These are phyloP conservation scores for Sphagnurus paluster DNA, from an alignment of 1,284 basidiomycete genomes.

Conservation along the genomic window DNA sequence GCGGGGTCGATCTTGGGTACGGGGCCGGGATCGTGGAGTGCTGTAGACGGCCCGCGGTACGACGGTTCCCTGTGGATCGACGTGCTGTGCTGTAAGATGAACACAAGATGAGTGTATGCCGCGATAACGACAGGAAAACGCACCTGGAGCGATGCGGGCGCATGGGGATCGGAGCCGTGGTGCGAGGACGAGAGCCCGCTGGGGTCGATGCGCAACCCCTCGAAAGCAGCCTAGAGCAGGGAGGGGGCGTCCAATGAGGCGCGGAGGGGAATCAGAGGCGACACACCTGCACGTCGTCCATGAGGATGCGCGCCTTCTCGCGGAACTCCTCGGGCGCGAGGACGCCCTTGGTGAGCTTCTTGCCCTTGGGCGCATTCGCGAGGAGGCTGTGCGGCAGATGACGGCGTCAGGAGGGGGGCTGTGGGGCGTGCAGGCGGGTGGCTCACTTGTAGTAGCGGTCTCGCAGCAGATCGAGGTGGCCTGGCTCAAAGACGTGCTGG, in stretches of 20 bases:
- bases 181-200: slow-evolving; percentile 15
- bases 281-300: slow-evolving; percentile 21
- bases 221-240: slow-evolving; percentile 15
- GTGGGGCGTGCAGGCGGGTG: background rate
- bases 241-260: slow-evolving; percentile 1
- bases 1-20: slow-evolving; percentile 2
- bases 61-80: slow-evolving; percentile 12
- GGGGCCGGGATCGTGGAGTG: slow-evolving; percentile 13
- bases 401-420: background rate
- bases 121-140: background rate
- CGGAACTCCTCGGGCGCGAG: slow-evolving; percentile 22
- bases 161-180: slow-evolving; percentile 6
- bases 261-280: background rate
- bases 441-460: slow-evolving; percentile 23
- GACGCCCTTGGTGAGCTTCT: slow-evolving; percentile 21
- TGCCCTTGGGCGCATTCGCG: slow-evolving; percentile 21
- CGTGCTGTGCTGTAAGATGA: slow-evolving; percentile 3
- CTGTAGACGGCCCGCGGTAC: slow-evolving; percentile 3
- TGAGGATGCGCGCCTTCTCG: slow-evolving; percentile 17
- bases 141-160: slow-evolving; percentile 9
- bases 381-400: slow-evolving; percentile 14
- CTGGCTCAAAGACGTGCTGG: slow-evolving; percentile 17
- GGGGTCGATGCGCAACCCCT: slow-evolving; percentile 14
- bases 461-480: slow-evolving; percentile 19
- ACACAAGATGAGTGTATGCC: background rate